phyloP scores from a whole-genome alignment of 768 basidiomycete species.

The Lyophyllum semitale region DNA sequence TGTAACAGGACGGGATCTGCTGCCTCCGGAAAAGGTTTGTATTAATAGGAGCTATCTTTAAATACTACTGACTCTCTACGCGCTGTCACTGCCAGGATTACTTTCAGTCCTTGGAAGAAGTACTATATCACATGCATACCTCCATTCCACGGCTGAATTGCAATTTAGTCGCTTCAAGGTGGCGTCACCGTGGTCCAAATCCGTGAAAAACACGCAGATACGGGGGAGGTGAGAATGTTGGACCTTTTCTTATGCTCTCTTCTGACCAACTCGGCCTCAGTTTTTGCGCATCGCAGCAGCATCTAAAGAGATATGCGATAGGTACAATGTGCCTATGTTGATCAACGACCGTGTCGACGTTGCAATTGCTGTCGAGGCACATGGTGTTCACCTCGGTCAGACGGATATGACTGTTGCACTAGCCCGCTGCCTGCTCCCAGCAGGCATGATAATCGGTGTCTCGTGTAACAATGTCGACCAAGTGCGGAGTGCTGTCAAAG shows the following conservation, averaged over 20 bases:
- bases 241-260: not conserved
- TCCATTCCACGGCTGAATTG: not conserved
- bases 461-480: conserved; percentile 74
- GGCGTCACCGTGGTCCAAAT: conserved; percentile 92
- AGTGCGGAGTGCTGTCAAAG: conserved; percentile 58
- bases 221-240: conserved; percentile 66
- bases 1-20: conserved; percentile 78
- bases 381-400: conserved; percentile 90
- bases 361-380: conserved; percentile 72
- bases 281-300: conserved; percentile 74
- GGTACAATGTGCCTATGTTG: conserved; percentile 78
- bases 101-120: conserved; percentile 74
- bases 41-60: not conserved
- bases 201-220: conserved; percentile 83
- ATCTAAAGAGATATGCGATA: conserved; percentile 72
- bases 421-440: conserved; percentile 70
- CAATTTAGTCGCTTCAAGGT: conserved; percentile 69
- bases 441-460: conserved; percentile 74
- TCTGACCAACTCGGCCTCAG: conserved; percentile 34
- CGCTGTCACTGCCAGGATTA: conserved; percentile 54
- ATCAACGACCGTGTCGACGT: conserved; percentile 91
- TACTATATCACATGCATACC: conserved; percentile 28
- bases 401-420: conserved; percentile 74
- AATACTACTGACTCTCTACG: conserved; percentile 4
- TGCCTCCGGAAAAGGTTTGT: conserved; percentile 75